These are phyloP conservation scores for Blastobotrys elegans DNA, from an alignment of 1,139 yeast species.

Conservation along the genomic window DNA sequence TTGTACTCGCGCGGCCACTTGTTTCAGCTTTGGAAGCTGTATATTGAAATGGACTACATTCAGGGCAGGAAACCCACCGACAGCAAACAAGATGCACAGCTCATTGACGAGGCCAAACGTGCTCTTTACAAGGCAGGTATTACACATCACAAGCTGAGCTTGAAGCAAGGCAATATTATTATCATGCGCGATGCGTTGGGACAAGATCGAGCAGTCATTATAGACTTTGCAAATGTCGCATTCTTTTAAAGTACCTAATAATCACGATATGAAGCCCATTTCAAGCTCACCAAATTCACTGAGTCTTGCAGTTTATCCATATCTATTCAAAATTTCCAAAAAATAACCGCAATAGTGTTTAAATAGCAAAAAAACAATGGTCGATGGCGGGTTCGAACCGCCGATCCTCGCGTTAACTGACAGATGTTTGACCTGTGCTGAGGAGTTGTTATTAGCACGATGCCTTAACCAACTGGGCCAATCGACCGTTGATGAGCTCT, in stretches of 20 bases:
- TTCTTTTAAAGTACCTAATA: too few relatives aligned
- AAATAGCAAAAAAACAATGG: conserved; percentile 8
- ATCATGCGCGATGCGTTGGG: neutral
- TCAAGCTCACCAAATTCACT: too few relatives aligned
- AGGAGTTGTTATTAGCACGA: conserved; percentile 13
- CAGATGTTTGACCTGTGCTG: neutral
- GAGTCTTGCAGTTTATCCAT: too few relatives aligned
- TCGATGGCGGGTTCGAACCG: conserved; percentile 12
- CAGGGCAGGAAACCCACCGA: neutral
- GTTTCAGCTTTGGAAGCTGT: neutral
- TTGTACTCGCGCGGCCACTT: neutral
- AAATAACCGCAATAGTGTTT: too few relatives aligned
- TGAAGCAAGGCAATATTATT: neutral
- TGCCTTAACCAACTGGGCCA: conserved; percentile 14
- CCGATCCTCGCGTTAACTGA: conserved; percentile 12
- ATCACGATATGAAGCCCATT: too few relatives aligned
- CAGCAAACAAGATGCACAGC: neutral
- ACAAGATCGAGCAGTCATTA: neutral
- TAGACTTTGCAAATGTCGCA: neutral
- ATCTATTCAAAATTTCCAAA: too few relatives aligned
- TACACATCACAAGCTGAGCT: neutral
- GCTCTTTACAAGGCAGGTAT: neutral
- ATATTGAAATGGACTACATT: neutral
- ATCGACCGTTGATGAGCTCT: too few relatives aligned
- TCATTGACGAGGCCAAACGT: neutral